Evolutionary conservation across 768 basidiomycete species (phyloP).

Genomic region (Rossbeevera mucosa): DNA sequence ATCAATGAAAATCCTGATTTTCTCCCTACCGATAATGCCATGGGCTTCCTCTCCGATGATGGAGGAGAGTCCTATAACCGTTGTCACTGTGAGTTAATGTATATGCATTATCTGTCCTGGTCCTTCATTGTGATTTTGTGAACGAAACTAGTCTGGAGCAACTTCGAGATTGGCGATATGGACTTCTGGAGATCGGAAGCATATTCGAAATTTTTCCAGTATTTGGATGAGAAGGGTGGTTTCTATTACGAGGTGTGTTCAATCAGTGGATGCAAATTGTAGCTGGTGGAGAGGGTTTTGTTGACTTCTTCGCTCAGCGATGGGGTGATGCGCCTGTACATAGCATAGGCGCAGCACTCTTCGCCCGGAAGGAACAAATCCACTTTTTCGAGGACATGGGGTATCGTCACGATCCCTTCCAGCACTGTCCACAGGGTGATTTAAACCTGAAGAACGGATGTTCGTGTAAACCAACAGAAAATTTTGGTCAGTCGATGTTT

Average conservation of each 20-base stretch:
- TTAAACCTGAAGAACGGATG: constrained; percentile 58
- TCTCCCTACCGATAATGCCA: constrained; percentile 58
- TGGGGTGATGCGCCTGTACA: constrained; percentile 91
- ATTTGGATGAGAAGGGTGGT: constrained; percentile 76
- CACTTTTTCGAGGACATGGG: constrained; percentile 87
- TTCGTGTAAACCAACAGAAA: constrained; percentile 65
- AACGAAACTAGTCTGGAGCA: constrained; percentile 52
- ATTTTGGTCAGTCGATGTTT: constrained; percentile 50
- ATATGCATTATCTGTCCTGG: background rate
- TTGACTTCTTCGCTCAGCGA: constrained; percentile 35
- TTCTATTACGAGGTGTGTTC: constrained; percentile 82
- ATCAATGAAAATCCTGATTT: constrained; percentile 57
- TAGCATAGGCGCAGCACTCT: constrained; percentile 74
- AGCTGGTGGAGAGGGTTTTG: background rate
- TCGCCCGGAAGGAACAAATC: constrained; percentile 67
- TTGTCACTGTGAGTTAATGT: constrained; percentile 62
- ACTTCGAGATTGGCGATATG: constrained; percentile 85
- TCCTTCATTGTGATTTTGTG: constrained; percentile 14
- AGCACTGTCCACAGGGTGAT: constrained; percentile 64
- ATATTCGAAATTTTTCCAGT: constrained; percentile 79
- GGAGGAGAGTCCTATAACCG: constrained; percentile 65
- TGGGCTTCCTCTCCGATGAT: constrained; percentile 71
- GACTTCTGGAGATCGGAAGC: constrained; percentile 85
- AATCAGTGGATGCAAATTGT: background rate
- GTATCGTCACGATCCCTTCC: constrained; percentile 76